These are phyloP conservation scores for Apiospora rasikravindrae DNA, from an alignment of 2,329 filamentous ascomycete species.

Conservation along the genomic window DNA sequence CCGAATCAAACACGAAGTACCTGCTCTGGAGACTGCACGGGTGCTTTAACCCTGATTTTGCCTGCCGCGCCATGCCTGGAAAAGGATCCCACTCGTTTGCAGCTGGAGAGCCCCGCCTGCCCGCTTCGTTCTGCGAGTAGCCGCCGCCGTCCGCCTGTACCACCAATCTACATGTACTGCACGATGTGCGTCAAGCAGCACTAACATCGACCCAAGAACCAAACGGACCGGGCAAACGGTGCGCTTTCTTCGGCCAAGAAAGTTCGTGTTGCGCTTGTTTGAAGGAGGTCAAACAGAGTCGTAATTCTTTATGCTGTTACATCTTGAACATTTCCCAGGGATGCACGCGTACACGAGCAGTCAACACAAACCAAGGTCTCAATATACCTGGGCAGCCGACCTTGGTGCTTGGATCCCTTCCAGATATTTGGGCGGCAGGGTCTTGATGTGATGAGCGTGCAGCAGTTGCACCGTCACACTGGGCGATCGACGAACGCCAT, in stretches of 20 bases:
- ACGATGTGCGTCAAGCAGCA: neutral
- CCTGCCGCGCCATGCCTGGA: slow-evolving; percentile 3
- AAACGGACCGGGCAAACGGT: slow-evolving; percentile 5
- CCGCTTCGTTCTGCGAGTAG: slow-evolving; percentile 1
- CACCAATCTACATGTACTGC: neutral
- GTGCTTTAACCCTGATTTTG: neutral
- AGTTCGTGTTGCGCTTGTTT: neutral
- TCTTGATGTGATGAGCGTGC: neutral
- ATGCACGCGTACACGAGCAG: neutral
- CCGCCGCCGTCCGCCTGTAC: neutral
- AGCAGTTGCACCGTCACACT: neutral
- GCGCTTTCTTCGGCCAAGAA: neutral
- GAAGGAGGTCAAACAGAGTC: neutral
- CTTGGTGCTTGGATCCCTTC: neutral
- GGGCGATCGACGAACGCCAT: slow-evolving; percentile 12
- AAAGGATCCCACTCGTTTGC: slow-evolving; percentile 5
- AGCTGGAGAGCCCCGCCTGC: neutral
- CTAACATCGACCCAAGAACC: slow-evolving; percentile 14
- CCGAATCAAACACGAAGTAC: neutral
- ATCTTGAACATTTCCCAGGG: neutral
- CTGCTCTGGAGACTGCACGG: neutral
- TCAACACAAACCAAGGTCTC: neutral
- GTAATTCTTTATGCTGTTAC: neutral
- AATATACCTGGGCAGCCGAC: neutral
- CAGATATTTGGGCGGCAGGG: neutral